phyloP scores from a whole-genome alignment of 257 asterid genomes.

The Nicotiana noctiflora region DNA sequence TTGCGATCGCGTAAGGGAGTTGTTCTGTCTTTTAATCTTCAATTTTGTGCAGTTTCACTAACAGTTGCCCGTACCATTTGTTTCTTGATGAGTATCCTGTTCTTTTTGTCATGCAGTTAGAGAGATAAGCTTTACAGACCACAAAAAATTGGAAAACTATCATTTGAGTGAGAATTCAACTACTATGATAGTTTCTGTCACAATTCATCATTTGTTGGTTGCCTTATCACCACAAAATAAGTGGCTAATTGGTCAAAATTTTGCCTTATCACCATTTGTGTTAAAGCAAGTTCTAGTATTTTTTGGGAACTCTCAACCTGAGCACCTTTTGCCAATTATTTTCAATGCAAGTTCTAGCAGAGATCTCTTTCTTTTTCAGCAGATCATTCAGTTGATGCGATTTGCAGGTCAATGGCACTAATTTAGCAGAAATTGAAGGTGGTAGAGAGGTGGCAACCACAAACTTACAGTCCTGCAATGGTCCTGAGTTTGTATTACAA shows the following conservation, averaged over 20 bases:
- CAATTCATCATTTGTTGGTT: too few species aligned
- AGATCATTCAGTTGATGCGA: background rate
- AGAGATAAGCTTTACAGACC: background rate
- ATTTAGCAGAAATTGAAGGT: constrained; percentile 42
- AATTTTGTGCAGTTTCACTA: background rate
- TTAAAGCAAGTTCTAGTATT: background rate
- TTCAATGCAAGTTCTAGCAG: background rate
- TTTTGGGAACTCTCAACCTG: background rate
- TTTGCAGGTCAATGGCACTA: constrained; percentile 55
- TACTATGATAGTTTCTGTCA: background rate
- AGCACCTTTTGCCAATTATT: background rate
- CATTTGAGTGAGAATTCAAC: background rate
- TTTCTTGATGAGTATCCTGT: background rate
- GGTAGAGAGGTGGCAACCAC: constrained; percentile 75
- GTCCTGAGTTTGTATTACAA: constrained; percentile 49
- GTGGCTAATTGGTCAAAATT: background rate
- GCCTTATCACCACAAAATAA: background rate
- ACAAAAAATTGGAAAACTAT: background rate
- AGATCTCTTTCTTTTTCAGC: background rate
- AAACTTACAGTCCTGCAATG: constrained; percentile 53
- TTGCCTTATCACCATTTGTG: background rate
- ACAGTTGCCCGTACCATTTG: background rate
- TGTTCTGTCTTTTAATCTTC: background rate
- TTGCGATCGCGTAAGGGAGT: too few species aligned
- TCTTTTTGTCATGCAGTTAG: background rate